phyloP scores from a whole-genome alignment of 768 basidiomycete species.

The button mushroom (Agaricus bisporus) region DNA sequence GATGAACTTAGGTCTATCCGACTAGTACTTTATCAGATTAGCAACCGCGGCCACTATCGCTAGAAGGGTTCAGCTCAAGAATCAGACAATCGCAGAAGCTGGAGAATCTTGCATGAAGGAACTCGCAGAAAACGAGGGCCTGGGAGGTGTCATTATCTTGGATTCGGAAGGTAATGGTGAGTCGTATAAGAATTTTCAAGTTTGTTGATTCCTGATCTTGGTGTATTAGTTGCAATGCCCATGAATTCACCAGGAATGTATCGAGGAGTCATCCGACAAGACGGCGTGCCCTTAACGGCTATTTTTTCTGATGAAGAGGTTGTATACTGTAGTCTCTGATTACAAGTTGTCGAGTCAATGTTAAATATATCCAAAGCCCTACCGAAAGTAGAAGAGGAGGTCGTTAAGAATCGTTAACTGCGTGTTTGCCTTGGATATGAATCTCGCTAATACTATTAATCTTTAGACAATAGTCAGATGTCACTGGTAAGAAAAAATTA shows the following conservation, averaged over 20 bases:
- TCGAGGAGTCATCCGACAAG: conserved; percentile 63
- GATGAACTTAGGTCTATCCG: background rate
- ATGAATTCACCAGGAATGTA: conserved; percentile 82
- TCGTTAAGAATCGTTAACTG: background rate
- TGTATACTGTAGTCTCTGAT: background rate
- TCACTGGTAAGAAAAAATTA: background rate
- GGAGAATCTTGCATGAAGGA: conserved; percentile 50
- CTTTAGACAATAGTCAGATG: background rate
- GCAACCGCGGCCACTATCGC: conserved; percentile 63
- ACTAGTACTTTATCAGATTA: conserved; percentile 72
- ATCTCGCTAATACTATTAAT: too few relatives aligned
- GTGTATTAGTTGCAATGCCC: conserved; percentile 54
- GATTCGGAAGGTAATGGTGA: conserved; percentile 66
- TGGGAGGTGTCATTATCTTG: conserved; percentile 72
- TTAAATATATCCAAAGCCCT: conserved; percentile 6
- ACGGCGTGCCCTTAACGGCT: conserved; percentile 68
- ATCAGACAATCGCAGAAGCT: conserved; percentile 53
- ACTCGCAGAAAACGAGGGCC: conserved; percentile 50
- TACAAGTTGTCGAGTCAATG: background rate
- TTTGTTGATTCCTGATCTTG: background rate
- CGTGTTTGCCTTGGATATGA: background rate
- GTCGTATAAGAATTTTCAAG: conserved; percentile 10
- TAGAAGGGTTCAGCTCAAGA: conserved; percentile 53
- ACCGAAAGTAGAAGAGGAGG: too few relatives aligned
- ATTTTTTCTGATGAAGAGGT: conserved; percentile 69